Evolutionary conservation across 257 asterid species (phyloP), one percentile per base, ranked within the genome.

Genomic region (Petunia secreta): DNA sequence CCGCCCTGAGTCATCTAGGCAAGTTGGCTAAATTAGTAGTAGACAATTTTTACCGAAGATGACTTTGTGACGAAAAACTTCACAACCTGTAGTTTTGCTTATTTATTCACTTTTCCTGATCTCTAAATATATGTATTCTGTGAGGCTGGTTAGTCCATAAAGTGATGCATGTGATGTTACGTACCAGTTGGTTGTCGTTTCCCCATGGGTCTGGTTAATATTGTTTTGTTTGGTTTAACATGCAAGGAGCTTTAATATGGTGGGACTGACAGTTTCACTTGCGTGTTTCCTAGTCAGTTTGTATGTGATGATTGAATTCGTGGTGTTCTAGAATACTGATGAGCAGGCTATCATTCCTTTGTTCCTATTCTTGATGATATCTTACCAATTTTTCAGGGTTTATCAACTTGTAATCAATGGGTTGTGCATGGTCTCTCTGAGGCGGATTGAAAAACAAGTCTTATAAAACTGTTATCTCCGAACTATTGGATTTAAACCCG

Each of bases 401-500:
- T 83, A 80, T 80, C 82, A 44, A 59, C 44, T 81, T 68, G 25
- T 13, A 46, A 36, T 76, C 62, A 54, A 87, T 93, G 94, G 87
- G 82, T 69, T 53, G 58, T 82, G 86, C 78, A 64, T 48, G 57
- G 84, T 84, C 82, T 75, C 82, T 84, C 79, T 92, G 84, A 91
- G 89, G 73, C 84, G 79, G 80, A 83, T 80, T 85, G 39, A 59
- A 80, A 84, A 75, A 80, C 76, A 78, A 59, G 78, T 73, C 83
- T 83, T 79, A 75, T 83, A 71, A 67, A 80, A 73, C 80, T 79
- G 80, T 87, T 75, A 53, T 82, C 75, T 71, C 83, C 79, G 81
- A 82, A 80, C 86, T 83, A 75, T 89, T 80, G 82, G 83, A 85
- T 82, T 83, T 86, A 77, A 82, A 79, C 80, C 81, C 71, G 88